Base-by-base conservation (phyloP, 106 monocot genomes). In the Vanilla planifolia region DNA sequence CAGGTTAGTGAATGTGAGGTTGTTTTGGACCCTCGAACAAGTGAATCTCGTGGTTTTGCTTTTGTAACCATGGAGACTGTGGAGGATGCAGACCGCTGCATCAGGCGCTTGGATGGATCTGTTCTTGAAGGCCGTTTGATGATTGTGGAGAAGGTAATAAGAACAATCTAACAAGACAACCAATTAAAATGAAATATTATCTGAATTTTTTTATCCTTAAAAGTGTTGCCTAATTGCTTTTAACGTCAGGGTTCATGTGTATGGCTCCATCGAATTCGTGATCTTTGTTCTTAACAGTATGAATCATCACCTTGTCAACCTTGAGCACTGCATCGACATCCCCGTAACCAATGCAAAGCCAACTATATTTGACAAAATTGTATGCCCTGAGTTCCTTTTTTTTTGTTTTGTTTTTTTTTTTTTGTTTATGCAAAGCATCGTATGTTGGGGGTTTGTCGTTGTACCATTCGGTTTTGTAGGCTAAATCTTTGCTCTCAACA, bases 1-100 rank as follows among this genome's bases (percentile, higher is more conserved):
- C 60, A 85, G 93, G 88, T 88, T 28, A 19, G 51, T 20, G 81
- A 79, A 55, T 93, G 93, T 51, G 58, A 93, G 36, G 82, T 93
- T 20, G 85, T 89, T 20, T 8, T 63, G 33, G 88, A 93, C 72
- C 92, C 92, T 42, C 81, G 73, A 15, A 75, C 93, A 37, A 93
- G 62, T 35, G 93, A 85, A 66, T 88, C 88, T 55, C 82, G 93
- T 82, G 88, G 88, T 21, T 93, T 93, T 82, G 93, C 66, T 14
- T 88, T 88, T 75, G 88, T 89, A 19, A 88, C 84, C 13, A 93
- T 88, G 93, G 88, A 76, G 32, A 67, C 85, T 27, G 45, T 75
- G 8, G 73, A 85, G 16, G 88, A 79, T 69, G 88, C 88, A 43
- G 45, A 80, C 13, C 78, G 73, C 16, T 93, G 93, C 53, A 48